phyloP scores from a whole-genome alignment of 2,329 filamentous ascomycete species.

The Verticillium zaregamsianum region DNA sequence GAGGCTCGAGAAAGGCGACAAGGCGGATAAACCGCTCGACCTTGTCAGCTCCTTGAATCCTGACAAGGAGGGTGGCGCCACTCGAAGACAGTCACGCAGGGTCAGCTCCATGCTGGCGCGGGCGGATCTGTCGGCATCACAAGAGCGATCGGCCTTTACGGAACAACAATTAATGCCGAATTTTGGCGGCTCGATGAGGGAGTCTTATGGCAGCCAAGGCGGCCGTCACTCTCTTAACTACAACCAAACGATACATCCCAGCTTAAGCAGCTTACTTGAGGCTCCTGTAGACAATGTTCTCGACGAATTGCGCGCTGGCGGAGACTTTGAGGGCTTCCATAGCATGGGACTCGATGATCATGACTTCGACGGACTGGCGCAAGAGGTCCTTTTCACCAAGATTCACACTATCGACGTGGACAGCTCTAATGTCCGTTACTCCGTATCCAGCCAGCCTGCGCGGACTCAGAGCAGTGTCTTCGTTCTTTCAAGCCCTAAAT shows the following conservation, averaged over 20 bases:
- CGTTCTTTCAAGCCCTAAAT: slow-evolving; percentile 58
- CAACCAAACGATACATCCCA: slow-evolving; percentile 42
- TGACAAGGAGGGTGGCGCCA: slow-evolving; percentile 53
- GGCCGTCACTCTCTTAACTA: slow-evolving; percentile 46
- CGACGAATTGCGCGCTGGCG: slow-evolving; percentile 60
- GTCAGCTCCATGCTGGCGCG: slow-evolving; percentile 89
- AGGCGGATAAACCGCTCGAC: slow-evolving; percentile 47
- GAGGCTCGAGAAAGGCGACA: slow-evolving; percentile 31
- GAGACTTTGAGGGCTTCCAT: slow-evolving; percentile 63
- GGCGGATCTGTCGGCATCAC: slow-evolving; percentile 79
- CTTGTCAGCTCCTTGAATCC: slow-evolving; percentile 69
- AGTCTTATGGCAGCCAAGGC: slow-evolving; percentile 67
- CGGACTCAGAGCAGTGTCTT: slow-evolving; percentile 59
- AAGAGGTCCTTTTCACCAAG: slow-evolving; percentile 68
- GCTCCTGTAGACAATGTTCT: slow-evolving; percentile 65
- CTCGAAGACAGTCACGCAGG: slow-evolving; percentile 63
- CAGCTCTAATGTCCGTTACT: slow-evolving; percentile 57
- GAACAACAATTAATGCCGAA: slow-evolving; percentile 51
- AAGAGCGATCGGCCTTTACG: slow-evolving; percentile 75
- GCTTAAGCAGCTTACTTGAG: slow-evolving; percentile 61
- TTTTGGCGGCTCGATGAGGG: slow-evolving; percentile 51
- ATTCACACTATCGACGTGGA: slow-evolving; percentile 64
- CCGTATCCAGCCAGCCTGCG: slow-evolving; percentile 48
- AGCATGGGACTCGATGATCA: slow-evolving; percentile 70
- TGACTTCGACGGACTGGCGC: slow-evolving; percentile 65